Conservation (phyloP, 495 filamentous ascomycete species). For the Daldinia caldariorum region DNA sequence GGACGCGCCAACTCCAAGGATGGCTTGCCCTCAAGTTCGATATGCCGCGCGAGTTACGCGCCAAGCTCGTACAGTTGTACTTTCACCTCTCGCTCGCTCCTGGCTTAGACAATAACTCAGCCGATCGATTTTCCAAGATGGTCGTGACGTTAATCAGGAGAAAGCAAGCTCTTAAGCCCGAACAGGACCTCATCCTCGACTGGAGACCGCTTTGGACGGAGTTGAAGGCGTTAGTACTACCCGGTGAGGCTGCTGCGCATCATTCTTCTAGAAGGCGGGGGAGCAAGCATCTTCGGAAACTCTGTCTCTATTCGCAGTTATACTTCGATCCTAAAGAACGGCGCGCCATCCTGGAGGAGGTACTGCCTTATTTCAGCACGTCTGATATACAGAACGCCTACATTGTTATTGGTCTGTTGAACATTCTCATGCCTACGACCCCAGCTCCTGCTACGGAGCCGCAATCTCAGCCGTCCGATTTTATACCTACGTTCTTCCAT, state of each 20-base stretch:
- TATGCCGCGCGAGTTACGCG: constrained; percentile 80
- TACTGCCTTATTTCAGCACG: constrained; percentile 94
- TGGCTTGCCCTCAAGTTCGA: constrained; percentile 98
- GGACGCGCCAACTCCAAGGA: constrained; percentile 94
- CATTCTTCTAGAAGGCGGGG: constrained; percentile 55
- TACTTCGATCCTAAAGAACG: constrained; percentile 93
- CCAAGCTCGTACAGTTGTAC: constrained; percentile 87
- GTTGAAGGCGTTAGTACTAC: constrained; percentile 86
- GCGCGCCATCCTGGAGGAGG: constrained; percentile 88
- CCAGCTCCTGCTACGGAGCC: constrained; percentile 74
- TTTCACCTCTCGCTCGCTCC: constrained; percentile 94
- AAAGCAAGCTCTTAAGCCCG: constrained; percentile 92
- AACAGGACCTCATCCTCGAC: constrained; percentile 87
- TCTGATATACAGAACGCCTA: constrained; percentile 90
- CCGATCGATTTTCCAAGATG: constrained; percentile 96
- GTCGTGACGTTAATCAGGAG: constrained; percentile 92
- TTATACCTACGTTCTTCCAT: constrained; percentile 92
- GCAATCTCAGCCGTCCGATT: constrained; percentile 80
- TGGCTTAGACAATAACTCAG: constrained; percentile 79
- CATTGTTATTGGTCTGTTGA: constrained; percentile 85
- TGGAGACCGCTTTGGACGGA: constrained; percentile 95
- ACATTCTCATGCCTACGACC: constrained; percentile 86
- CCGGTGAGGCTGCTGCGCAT: constrained; percentile 72
- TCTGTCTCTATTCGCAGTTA: constrained; percentile 86
- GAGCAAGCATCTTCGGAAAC: constrained; percentile 73